Conservation (phyloP, 2,329 filamentous ascomycete genomes). For the Diaporthe sp. region DNA sequence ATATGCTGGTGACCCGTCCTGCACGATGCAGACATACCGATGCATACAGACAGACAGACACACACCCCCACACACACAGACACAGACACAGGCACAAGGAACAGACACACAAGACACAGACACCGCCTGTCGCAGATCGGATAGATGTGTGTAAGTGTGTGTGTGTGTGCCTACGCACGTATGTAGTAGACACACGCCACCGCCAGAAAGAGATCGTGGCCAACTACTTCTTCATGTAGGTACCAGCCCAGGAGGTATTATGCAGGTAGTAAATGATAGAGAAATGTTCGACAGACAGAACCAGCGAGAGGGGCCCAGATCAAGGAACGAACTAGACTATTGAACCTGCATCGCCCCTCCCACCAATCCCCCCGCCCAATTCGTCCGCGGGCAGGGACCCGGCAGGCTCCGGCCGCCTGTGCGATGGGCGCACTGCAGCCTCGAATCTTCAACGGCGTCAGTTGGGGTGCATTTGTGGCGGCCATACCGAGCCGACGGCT, state of each 20-base stretch:
- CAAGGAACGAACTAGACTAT: conserved; percentile 13
- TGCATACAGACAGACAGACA: background rate
- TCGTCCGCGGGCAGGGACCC: conserved; percentile 5
- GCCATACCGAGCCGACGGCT: conserved; percentile 12
- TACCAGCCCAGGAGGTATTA: background rate
- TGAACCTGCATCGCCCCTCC: background rate
- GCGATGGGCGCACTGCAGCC: conserved; percentile 27
- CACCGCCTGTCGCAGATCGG: background rate
- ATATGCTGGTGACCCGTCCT: conserved; percentile 16
- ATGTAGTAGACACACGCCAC: background rate
- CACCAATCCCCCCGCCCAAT: background rate
- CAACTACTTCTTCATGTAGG: background rate
- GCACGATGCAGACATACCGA: conserved; percentile 5
- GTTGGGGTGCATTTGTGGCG: conserved; percentile 11
- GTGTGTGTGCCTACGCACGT: background rate
- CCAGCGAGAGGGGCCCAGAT: no score
- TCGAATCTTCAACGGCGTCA: conserved; percentile 26
- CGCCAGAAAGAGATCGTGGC: no score
- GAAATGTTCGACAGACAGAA: no score
- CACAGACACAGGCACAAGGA: background rate
- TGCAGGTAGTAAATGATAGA: no score
- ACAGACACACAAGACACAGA: background rate
- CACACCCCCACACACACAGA: background rate
- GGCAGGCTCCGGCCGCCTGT: conserved; percentile 31
- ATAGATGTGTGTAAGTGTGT: background rate